These are phyloP conservation scores for Candida orba DNA, from an alignment of 805 yeast genomes.

Conservation along the genomic window DNA sequence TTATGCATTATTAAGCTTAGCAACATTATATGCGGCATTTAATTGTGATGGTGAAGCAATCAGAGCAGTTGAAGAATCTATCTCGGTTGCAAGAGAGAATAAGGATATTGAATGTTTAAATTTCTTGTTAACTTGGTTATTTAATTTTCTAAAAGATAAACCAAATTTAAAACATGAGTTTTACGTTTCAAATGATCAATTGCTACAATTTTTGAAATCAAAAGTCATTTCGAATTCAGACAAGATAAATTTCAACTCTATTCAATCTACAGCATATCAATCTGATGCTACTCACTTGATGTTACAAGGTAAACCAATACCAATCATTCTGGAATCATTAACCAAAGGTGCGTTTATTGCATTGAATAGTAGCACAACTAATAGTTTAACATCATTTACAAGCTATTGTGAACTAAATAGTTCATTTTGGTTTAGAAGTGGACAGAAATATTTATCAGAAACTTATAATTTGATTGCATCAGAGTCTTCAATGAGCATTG, in stretches of 20 bases:
- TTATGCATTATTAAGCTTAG: slow-evolving; percentile 67
- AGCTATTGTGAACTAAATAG: slow-evolving; percentile 40
- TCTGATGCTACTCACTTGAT: slow-evolving; percentile 53
- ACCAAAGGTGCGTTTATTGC: slow-evolving; percentile 50
- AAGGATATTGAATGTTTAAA: slow-evolving; percentile 45
- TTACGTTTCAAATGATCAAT: slow-evolving; percentile 55
- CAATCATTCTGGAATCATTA: slow-evolving; percentile 44
- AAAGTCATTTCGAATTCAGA: slow-evolving; percentile 20
- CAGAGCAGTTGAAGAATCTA: slow-evolving; percentile 79
- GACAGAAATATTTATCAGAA: slow-evolving; percentile 39
- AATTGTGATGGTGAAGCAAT: slow-evolving; percentile 56
- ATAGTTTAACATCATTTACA: slow-evolving; percentile 27
- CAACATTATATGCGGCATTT: slow-evolving; percentile 64
- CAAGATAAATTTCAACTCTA: slow-evolving; percentile 8
- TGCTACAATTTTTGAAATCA: slow-evolving; percentile 45
- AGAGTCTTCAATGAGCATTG: slow-evolving; percentile 30
- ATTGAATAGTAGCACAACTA: slow-evolving; percentile 35
- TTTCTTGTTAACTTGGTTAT: slow-evolving; percentile 22
- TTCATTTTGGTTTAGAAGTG: slow-evolving; percentile 46
- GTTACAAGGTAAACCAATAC: slow-evolving; percentile 42
- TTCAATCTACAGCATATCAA: slow-evolving; percentile 55
- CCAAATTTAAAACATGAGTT: slow-evolving; percentile 51
- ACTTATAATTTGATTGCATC: slow-evolving; percentile 41
- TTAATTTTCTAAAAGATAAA: slow-evolving; percentile 47
- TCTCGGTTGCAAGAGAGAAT: slow-evolving; percentile 79